These are phyloP conservation scores for Mycena vulgaris DNA, from an alignment of 768 basidiomycete species.

Conservation along the genomic window DNA sequence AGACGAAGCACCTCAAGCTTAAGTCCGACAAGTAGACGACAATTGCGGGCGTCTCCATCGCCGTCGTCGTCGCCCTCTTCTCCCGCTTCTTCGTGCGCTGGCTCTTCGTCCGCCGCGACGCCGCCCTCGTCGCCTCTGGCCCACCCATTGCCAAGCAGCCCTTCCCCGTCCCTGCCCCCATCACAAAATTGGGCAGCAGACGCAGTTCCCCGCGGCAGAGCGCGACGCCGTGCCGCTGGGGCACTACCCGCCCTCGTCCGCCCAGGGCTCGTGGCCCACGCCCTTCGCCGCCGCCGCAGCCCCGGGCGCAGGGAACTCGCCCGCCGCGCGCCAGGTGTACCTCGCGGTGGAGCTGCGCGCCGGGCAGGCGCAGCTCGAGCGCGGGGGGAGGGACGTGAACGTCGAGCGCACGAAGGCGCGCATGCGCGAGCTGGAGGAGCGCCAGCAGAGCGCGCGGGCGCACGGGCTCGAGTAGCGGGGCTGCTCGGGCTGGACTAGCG, in stretches of 20 bases:
- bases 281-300: not conserved
- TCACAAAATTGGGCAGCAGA: too few species aligned
- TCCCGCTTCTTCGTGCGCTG: not conserved
- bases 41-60: slow-evolving; percentile 10
- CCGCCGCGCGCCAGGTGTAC: slow-evolving; percentile 29
- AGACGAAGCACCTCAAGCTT: not conserved
- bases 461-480: slow-evolving; percentile 17
- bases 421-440: slow-evolving; percentile 25
- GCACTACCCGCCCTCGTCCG: not conserved
- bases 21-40: slow-evolving; percentile 4
- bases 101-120: not conserved
- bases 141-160: not conserved
- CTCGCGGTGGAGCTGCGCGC: slow-evolving; percentile 32
- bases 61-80: not conserved
- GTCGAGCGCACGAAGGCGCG: not conserved
- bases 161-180: not conserved
- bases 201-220: not conserved
- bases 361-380: slow-evolving; percentile 25
- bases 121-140: not conserved
- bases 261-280: not conserved
- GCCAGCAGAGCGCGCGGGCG: slow-evolving; percentile 32
- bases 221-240: not conserved
- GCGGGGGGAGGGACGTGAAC: not conserved
- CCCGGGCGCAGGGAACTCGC: not conserved
- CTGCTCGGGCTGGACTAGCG: too few species aligned